Percentiles rank a stretch among this genome's conserved stretches.
Conservation (phyloP, 345 rosid genomes). For the Mercurialis annua region DNA sequence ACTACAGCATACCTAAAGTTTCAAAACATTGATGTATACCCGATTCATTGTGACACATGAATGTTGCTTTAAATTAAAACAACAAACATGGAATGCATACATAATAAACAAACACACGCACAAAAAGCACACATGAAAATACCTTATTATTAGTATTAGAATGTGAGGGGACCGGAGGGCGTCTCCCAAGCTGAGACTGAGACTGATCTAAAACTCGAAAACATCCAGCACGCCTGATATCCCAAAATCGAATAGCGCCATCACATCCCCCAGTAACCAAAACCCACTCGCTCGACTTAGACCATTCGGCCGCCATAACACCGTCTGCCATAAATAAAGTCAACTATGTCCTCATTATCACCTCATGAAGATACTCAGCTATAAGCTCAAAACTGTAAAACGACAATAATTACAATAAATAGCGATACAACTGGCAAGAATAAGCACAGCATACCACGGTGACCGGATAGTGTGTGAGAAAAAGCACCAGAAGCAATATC, state of each 20-base stretch:
- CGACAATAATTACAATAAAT: too few species aligned
- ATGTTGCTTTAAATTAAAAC: neutral
- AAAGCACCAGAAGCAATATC: conserved; percentile 92
- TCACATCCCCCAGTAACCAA: conserved; percentile 92
- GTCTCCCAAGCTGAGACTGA: conserved; percentile 74
- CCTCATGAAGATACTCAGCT: neutral
- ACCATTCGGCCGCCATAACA: conserved; percentile 93
- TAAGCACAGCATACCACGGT: conserved; percentile 57
- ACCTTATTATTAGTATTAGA: neutral
- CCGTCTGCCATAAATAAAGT: conserved; percentile 60
- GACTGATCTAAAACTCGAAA: conserved; percentile 84
- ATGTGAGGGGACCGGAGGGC: conserved; percentile 59
- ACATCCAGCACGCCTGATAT: conserved; percentile 92
- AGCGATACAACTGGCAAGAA: neutral
- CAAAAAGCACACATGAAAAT: conserved; percentile 9
- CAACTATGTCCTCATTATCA: conserved; percentile 5
- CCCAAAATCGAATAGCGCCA: conserved; percentile 98
- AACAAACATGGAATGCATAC: neutral
- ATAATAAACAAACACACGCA: neutral
- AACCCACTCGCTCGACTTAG: conserved; percentile 90
- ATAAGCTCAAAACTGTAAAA: too few species aligned
- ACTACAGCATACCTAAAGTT: neutral
- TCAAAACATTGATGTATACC: neutral
- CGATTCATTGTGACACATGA: neutral
- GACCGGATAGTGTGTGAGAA: conserved; percentile 91